Conservation (phyloP, 1,284 basidiomycete species). For the Inonotus hispidus region DNA sequence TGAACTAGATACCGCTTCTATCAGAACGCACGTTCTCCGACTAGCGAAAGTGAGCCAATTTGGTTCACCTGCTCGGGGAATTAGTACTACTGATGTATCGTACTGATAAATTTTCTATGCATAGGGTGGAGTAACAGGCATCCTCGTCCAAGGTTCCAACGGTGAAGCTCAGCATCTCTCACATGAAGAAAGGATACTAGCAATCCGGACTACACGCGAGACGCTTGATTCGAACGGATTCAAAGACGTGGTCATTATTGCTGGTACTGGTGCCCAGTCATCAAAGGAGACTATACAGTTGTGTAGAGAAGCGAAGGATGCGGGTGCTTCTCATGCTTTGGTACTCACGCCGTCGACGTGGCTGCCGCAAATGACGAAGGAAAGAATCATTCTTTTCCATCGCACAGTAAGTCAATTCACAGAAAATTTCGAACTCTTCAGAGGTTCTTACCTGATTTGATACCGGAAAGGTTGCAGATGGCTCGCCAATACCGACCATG, state of each 20-base stretch:
- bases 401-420: conserved; percentile 38
- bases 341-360: conserved; percentile 71
- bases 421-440: background rate
- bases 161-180: conserved; percentile 79
- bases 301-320: conserved; percentile 70
- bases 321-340: conserved; percentile 74
- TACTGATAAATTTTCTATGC: background rate
- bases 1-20: conserved; percentile 55
- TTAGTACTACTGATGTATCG: background rate
- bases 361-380: conserved; percentile 56
- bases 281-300: conserved; percentile 80
- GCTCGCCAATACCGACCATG: conserved; percentile 80
- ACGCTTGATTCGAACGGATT: conserved; percentile 75
- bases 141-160: conserved; percentile 73
- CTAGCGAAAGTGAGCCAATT: conserved; percentile 51
- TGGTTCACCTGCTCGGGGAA: background rate
- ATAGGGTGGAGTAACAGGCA: conserved; percentile 66
- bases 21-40: conserved; percentile 59
- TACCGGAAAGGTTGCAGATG: conserved; percentile 62
- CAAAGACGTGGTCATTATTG: conserved; percentile 65
- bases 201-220: conserved; percentile 61
- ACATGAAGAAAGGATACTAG: conserved; percentile 57
- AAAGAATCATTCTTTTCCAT: conserved; percentile 61
- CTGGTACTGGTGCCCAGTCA: conserved; percentile 80
- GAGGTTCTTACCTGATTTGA: background rate